Evolutionary conservation across 768 basidiomycete genomes (phyloP), one percentile per base, ranked within the genome.

Genomic region (Suillus bovinus): DNA sequence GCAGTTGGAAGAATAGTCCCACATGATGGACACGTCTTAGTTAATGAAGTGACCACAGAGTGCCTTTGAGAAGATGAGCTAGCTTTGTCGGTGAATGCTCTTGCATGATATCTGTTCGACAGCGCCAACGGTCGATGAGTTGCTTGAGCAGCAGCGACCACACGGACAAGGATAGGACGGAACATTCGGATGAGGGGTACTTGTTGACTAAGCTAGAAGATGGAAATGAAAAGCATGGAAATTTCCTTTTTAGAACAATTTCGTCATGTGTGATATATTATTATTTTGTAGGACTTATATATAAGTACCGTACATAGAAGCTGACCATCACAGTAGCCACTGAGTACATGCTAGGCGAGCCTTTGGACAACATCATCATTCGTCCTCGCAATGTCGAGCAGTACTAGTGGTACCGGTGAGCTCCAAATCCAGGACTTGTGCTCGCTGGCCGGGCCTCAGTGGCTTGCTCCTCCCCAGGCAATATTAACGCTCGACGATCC

Each of bases 11-110:
- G 77, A 8, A 78, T 77, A 11, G 79, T 66, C 1, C 81, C 80
- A 70, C 93, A 96, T 24, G 81, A 82, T 10, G 89, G 84, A 69
- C 93, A 95, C 39, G 41, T 64, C 60, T 62, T 64, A 36, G 62
- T 60, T 49, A 61, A 61, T 42, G 56, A 50, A 17, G 65, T 58
- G 50, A 52, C 63, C 7, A 61, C 39, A 3, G 46, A 24, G 58
- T 59, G 53, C 54, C 29, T 59, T 11, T 34, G n/a, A 13, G 53
- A 49, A 29, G 29, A 14, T 11, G 58, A 52, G 8, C 38, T 24
- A 13, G 54, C 31, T 20, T 36, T 20, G 8, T 59, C 41, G 9
- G 44, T 49, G 33, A 31, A 47, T 41, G 49, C n/a, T 27, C 58
- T 53, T 22, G 57, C 24, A n/a, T 33, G 16, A 13, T 27, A 38